A percentile compares a stretch with the other conserved stretches of the same genome.
Evolutionary conservation across 2,329 filamentous ascomycete species (phyloP).

Genomic region (Tolypocladium cylindrosporum): DNA sequence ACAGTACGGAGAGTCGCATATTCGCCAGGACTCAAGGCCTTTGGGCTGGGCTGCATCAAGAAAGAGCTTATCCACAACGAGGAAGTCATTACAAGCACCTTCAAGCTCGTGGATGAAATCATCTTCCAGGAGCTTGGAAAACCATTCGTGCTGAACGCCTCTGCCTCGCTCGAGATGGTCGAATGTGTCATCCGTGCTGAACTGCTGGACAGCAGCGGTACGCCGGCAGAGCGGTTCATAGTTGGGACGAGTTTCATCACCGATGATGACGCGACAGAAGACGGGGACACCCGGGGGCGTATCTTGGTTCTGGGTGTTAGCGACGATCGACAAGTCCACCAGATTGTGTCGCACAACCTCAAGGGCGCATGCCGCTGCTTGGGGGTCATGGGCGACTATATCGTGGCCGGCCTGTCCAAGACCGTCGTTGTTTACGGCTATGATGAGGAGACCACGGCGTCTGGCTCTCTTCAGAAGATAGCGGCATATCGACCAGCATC

Average conservation of each 20-base stretch:
- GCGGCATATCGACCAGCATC: slow-evolving; percentile 75
- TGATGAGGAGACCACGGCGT: slow-evolving; percentile 42
- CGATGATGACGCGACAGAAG: slow-evolving; percentile 43
- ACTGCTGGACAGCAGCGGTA: slow-evolving; percentile 48
- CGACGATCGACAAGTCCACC: slow-evolving; percentile 60
- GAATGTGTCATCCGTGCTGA: slow-evolving; percentile 76
- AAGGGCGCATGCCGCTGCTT: slow-evolving; percentile 76
- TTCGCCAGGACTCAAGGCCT: slow-evolving; percentile 66
- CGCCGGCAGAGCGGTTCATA: slow-evolving; percentile 68
- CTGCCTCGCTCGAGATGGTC: slow-evolving; percentile 55
- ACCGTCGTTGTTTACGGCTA: slow-evolving; percentile 58
- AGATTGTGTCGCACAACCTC: slow-evolving; percentile 58
- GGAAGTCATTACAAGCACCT: slow-evolving; percentile 69
- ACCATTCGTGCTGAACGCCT: slow-evolving; percentile 49
- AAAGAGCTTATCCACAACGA: slow-evolving; percentile 59
- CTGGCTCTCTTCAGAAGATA: slow-evolving; percentile 54
- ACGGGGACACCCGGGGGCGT: slow-evolving; percentile 51
- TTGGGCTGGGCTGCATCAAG: slow-evolving; percentile 78
- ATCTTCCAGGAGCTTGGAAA: slow-evolving; percentile 69
- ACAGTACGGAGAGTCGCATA: slow-evolving; percentile 84
- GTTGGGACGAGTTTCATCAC: slow-evolving; percentile 75
- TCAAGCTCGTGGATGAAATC: slow-evolving; percentile 85
- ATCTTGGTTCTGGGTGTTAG: slow-evolving; percentile 81
- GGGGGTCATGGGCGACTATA: slow-evolving; percentile 61
- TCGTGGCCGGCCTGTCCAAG: slow-evolving; percentile 84